These are phyloP conservation scores for Tetrahymena elliotti DNA, from an alignment of 73 alveolate genomes.

Conservation along the genomic window DNA sequence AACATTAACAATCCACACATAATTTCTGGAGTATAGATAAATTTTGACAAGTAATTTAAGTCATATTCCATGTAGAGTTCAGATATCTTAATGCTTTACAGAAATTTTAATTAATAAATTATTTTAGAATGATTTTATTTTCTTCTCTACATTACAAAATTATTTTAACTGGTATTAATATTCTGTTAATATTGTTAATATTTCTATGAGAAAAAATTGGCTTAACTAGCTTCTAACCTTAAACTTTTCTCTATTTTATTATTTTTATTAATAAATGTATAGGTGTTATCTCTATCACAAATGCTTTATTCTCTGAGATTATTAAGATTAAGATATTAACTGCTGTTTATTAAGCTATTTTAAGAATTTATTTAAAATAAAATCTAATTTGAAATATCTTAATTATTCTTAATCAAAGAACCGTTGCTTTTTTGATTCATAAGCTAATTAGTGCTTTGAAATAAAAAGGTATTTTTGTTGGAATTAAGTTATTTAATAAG, in stretches of 20 bases:
- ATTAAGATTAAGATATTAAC: not conserved
- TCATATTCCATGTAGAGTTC: not conserved
- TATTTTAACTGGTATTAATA: not conserved
- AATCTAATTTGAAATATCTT: not conserved
- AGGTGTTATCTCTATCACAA: not conserved
- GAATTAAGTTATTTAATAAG: not conserved
- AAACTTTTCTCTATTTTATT: not conserved
- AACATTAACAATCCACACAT: not conserved
- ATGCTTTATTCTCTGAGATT: too few relatives aligned
- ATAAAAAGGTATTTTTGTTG: too few relatives aligned
- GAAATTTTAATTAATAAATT: too few relatives aligned
- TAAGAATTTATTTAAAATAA: not conserved
- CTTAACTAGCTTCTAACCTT: not conserved
- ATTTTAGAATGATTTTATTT: too few relatives aligned
- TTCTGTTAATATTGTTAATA: not conserved
- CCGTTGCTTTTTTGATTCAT: not conserved
- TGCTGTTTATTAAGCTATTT: not conserved
- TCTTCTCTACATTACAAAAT: not conserved
- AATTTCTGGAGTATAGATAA: not conserved
- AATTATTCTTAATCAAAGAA: too few relatives aligned
- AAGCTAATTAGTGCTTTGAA: too few relatives aligned
- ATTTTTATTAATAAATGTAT: too few relatives aligned
- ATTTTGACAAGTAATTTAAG: not conserved
- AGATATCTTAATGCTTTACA: not conserved
- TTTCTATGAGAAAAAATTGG: too few relatives aligned